A percentile compares a stretch with the other conserved stretches of the same genome.
Conservation (phyloP, 257 asterid species). For the Cruciata laevipes region DNA sequence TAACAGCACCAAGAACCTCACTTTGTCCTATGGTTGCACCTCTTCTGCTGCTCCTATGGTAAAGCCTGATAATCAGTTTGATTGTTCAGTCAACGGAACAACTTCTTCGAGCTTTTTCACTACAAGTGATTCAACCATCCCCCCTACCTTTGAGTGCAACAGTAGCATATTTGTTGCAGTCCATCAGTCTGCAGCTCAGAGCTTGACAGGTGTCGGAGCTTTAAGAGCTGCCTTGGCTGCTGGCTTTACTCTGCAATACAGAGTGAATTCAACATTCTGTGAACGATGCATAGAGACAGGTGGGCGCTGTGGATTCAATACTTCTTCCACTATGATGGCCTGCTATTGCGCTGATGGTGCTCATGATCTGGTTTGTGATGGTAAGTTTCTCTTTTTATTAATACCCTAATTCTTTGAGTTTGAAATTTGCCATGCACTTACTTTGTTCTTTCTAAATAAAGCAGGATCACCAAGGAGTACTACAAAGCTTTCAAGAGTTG, state of each 20-base stretch:
- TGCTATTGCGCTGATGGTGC: slow-evolving; percentile 17
- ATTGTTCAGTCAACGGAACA: slow-evolving; percentile 10
- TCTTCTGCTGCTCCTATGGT: background rate
- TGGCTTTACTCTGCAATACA: slow-evolving; percentile 50
- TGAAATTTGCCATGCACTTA: background rate
- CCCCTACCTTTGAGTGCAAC: slow-evolving; percentile 13
- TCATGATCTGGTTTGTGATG: background rate
- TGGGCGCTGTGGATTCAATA: slow-evolving; percentile 45
- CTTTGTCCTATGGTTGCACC: slow-evolving; percentile 43
- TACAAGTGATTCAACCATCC: background rate
- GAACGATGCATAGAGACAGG: slow-evolving; percentile 25
- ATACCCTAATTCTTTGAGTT: background rate
- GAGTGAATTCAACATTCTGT: slow-evolving; percentile 26
- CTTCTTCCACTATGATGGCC: slow-evolving; percentile 18
- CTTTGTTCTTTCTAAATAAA: background rate
- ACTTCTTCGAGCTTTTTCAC: slow-evolving; percentile 13
- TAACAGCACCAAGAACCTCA: slow-evolving; percentile 19
- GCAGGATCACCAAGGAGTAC: background rate
- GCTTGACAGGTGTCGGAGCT: background rate
- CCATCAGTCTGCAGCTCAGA: slow-evolving; percentile 8
- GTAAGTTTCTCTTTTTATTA: background rate
- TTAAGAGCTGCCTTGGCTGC: slow-evolving; percentile 22
- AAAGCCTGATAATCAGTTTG: slow-evolving; percentile 1
- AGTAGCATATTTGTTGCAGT: slow-evolving; percentile 26
- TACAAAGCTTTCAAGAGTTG: background rate